These are phyloP conservation scores for Aspergillus terreus DNA, from an alignment of 2,329 filamentous ascomycete species.

Conservation along the genomic window DNA sequence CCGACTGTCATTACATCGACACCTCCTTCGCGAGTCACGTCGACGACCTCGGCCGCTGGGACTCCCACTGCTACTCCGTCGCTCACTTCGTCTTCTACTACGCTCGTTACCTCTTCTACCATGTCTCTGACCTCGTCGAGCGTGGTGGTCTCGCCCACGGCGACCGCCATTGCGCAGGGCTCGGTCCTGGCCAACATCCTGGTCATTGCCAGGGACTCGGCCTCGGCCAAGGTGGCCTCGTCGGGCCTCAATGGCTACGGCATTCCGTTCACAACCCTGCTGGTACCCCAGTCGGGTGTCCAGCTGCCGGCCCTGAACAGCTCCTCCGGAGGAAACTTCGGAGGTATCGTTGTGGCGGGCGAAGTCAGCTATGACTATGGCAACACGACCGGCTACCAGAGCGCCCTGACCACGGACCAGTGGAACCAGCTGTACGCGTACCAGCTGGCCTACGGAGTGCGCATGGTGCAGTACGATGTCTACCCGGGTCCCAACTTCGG, in stretches of 20 bases:
- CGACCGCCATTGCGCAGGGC: slow-evolving; percentile 16
- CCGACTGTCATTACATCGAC: slow-evolving; percentile 22
- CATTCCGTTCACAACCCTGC: slow-evolving; percentile 54
- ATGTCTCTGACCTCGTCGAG: slow-evolving; percentile 24
- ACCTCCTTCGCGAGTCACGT: slow-evolving; percentile 9
- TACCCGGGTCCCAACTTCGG: slow-evolving; percentile 53
- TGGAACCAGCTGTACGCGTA: slow-evolving; percentile 56
- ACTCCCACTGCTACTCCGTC: slow-evolving; percentile 9
- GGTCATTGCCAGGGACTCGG: slow-evolving; percentile 52
- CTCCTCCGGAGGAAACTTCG: slow-evolving; percentile 53
- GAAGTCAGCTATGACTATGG: slow-evolving; percentile 56
- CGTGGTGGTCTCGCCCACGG: slow-evolving; percentile 14
- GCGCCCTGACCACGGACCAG: slow-evolving; percentile 54
- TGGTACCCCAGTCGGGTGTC: slow-evolving; percentile 53
- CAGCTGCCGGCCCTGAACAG: slow-evolving; percentile 52
- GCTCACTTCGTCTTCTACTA: slow-evolving; percentile 11
- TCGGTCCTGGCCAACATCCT: slow-evolving; percentile 47
- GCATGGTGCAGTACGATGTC: slow-evolving; percentile 59
- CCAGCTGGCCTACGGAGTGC: slow-evolving; percentile 55
- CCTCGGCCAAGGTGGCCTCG: slow-evolving; percentile 47
- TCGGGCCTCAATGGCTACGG: slow-evolving; percentile 59
- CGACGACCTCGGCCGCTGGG: slow-evolving; percentile 3
- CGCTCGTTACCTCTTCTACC: slow-evolving; percentile 7
- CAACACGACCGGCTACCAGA: slow-evolving; percentile 39
- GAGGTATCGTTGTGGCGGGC: slow-evolving; percentile 54